A percentile compares a stretch with the other conserved stretches of the same genome.
These are phyloP conservation scores for Xylariaceae sp. DNA, from an alignment of 2,329 filamentous ascomycete genomes.

Conservation along the genomic window DNA sequence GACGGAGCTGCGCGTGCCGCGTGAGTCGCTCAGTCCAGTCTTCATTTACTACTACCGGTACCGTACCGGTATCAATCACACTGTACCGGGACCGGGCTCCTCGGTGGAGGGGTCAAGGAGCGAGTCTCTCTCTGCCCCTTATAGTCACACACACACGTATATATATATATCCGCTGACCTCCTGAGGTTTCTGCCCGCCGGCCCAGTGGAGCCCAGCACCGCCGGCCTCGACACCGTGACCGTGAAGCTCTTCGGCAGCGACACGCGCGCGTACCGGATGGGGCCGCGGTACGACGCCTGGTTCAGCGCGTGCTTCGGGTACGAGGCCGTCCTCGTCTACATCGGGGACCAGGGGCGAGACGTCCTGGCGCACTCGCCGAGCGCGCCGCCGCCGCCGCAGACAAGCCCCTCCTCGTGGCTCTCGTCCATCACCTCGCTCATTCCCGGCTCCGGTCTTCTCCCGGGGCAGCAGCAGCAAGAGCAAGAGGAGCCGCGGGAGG, in stretches of 20 bases:
- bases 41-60: too few species aligned
- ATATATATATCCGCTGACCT: too few species aligned
- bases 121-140: too few species aligned
- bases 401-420: conserved; percentile 23
- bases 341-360: conserved; percentile 53
- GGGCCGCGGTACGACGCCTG: conserved; percentile 51
- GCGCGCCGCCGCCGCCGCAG: conserved; percentile 16
- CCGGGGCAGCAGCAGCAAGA: too few species aligned
- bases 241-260: conserved; percentile 53
- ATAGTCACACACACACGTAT: too few species aligned
- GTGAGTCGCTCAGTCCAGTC: too few species aligned
- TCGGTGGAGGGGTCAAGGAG: too few species aligned
- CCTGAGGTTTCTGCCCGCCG: too few species aligned
- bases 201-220: conserved; percentile 39
- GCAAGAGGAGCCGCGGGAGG: not conserved
- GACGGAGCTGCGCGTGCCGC: conserved; percentile 43
- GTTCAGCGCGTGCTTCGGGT: conserved; percentile 62
- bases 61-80: too few species aligned
- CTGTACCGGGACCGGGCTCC: too few species aligned
- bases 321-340: conserved; percentile 53
- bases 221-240: conserved; percentile 37
- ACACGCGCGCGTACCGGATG: conserved; percentile 56
- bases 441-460: conserved; percentile 20
- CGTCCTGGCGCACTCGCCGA: conserved; percentile 54
- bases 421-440: conserved; percentile 25